Conservation (phyloP, 129 eudicot species). For the Tagetes patula region DNA sequence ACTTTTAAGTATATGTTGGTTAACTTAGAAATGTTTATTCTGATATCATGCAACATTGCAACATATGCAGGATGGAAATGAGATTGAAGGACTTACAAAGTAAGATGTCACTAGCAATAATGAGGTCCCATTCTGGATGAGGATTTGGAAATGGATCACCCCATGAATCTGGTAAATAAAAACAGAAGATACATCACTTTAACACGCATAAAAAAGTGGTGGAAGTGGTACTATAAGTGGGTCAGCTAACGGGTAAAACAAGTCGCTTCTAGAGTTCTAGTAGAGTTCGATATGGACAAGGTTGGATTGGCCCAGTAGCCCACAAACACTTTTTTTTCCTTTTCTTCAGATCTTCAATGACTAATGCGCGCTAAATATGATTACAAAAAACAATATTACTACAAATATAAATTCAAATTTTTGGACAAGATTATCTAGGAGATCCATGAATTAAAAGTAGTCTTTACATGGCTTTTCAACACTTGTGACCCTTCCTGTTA, state of each 20-base stretch:
- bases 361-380: background rate
- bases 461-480: background rate
- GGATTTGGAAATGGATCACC: slow-evolving; percentile 80
- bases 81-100: slow-evolving; percentile 55
- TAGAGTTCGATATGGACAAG: background rate
- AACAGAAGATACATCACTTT: background rate
- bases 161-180: slow-evolving; percentile 76
- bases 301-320: background rate
- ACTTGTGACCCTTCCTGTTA: background rate
- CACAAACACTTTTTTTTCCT: background rate
- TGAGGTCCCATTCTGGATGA: slow-evolving; percentile 79
- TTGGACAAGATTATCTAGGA: background rate
- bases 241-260: background rate
- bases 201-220: background rate
- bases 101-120: slow-evolving; percentile 91
- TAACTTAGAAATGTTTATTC: background rate
- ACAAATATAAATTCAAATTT: background rate
- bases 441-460: background rate
- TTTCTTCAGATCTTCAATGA: background rate
- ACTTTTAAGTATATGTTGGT: background rate
- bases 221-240: background rate
- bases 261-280: background rate
- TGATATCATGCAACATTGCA: background rate
- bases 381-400: background rate
- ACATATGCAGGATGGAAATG: background rate